Evolutionary conservation across 257 asterid genomes (phyloP).

Genomic region (Ligustrum vulgare): DNA sequence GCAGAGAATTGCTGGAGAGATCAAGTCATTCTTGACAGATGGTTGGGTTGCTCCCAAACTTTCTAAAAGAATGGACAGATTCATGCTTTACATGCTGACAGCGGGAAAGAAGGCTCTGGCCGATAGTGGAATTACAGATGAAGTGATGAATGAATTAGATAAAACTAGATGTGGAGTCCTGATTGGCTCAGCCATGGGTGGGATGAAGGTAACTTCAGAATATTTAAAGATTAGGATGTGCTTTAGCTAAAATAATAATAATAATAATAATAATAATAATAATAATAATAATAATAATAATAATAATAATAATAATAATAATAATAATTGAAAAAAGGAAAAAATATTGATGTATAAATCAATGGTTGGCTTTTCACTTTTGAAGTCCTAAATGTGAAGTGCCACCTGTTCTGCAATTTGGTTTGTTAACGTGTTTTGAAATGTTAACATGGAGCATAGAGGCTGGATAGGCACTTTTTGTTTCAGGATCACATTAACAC

Average conservation of each 20-base stretch:
- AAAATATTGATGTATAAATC: slow-evolving; percentile 16
- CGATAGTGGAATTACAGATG: slow-evolving; percentile 82
- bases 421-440: not conserved
- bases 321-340: not conserved
- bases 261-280: not conserved
- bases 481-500: not conserved
- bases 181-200: slow-evolving; percentile 98
- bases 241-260: slow-evolving; percentile 1
- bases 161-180: slow-evolving; percentile 86
- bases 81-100: slow-evolving; percentile 96
- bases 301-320: not conserved
- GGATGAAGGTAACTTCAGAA: slow-evolving; percentile 72
- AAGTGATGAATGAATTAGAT: slow-evolving; percentile 65
- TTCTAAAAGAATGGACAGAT: slow-evolving; percentile 87
- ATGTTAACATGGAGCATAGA: not conserved
- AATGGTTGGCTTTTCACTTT: not conserved
- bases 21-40: slow-evolving; percentile 87
- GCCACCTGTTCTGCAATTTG: not conserved
- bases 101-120: slow-evolving; percentile 96
- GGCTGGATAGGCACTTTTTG: not conserved
- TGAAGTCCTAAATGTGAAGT: not conserved
- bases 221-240: not conserved
- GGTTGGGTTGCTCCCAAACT: slow-evolving; percentile 97
- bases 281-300: not conserved
- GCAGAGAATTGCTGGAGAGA: slow-evolving; percentile 98